phyloP scores from a whole-genome alignment of 352 stramenopile species.

The Globisporangium recalcitrans region DNA sequence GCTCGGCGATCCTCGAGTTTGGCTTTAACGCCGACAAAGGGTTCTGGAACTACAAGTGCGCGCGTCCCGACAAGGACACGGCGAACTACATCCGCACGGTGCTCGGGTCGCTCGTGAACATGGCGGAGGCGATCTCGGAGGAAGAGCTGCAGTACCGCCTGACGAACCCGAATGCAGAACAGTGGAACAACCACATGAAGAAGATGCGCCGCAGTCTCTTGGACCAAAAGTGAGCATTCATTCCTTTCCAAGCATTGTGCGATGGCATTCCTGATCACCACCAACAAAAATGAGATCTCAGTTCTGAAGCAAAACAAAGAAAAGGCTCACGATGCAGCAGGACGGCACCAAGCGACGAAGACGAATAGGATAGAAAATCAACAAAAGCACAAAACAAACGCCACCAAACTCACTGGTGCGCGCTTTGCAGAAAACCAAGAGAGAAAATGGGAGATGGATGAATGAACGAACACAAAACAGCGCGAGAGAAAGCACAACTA shows the following conservation, averaged over 20 bases:
- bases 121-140: conserved; percentile 87
- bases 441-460: not conserved
- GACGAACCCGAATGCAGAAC: conserved; percentile 60
- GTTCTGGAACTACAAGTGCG: conserved; percentile 88
- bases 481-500: conserved; percentile 6
- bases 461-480: conserved; percentile 9
- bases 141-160: conserved; percentile 88
- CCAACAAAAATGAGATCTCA: not conserved
- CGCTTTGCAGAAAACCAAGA: not conserved
- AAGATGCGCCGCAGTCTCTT: conserved; percentile 64
- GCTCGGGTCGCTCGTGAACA: conserved; percentile 87
- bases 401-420: not conserved
- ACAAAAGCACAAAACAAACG: conserved; percentile 18
- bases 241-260: no score
- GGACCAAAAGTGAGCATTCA: conserved; percentile 42
- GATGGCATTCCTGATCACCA: not conserved
- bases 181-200: conserved; percentile 84
- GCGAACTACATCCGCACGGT: conserved; percentile 90
- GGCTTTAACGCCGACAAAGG: conserved; percentile 84
- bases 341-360: not conserved
- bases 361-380: not conserved
- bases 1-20: conserved; percentile 78
- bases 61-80: conserved; percentile 83
- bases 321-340: not conserved
- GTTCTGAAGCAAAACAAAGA: not conserved